phyloP scores from a whole-genome alignment of 73 alveolate genomes.

The Durusdinium trenchii region DNA sequence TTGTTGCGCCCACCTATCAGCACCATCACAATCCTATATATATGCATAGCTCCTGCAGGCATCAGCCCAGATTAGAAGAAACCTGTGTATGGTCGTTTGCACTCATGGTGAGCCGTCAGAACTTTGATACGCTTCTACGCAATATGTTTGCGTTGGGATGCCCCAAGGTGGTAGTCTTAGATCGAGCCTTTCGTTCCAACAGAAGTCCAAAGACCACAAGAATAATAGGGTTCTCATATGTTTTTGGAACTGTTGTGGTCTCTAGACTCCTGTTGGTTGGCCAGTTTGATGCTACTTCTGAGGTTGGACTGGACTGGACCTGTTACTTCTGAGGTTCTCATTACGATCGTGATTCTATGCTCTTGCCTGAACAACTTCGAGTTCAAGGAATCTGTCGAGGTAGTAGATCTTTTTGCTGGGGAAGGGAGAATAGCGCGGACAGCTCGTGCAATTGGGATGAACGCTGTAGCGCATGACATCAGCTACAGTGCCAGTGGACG shows the following conservation, averaged over 20 bases:
- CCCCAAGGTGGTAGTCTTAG: neutral
- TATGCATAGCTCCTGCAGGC: neutral
- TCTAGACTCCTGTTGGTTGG: neutral
- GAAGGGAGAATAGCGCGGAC: neutral
- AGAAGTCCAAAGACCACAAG: too few species aligned
- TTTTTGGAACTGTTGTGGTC: neutral
- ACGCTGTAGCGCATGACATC: neutral
- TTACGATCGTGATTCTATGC: neutral
- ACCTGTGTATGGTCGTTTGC: neutral
- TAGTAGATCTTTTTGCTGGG: slow-evolving; percentile 27
- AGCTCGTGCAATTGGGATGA: neutral
- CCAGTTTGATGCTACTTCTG: neutral
- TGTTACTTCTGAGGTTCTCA: neutral
- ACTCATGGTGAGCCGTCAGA: neutral
- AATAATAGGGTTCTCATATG: neutral
- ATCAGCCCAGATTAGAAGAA: neutral
- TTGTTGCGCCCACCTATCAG: neutral
- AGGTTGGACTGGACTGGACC: neutral
- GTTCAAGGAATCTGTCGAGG: neutral
- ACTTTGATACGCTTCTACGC: neutral
- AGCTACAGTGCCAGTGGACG: neutral
- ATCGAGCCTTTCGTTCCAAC: neutral
- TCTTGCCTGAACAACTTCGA: neutral
- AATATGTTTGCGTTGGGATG: neutral
- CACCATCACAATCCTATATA: neutral